These are phyloP conservation scores for Crithidia acanthocephali DNA, from an alignment of 208 protist genomes.

Conservation along the genomic window DNA sequence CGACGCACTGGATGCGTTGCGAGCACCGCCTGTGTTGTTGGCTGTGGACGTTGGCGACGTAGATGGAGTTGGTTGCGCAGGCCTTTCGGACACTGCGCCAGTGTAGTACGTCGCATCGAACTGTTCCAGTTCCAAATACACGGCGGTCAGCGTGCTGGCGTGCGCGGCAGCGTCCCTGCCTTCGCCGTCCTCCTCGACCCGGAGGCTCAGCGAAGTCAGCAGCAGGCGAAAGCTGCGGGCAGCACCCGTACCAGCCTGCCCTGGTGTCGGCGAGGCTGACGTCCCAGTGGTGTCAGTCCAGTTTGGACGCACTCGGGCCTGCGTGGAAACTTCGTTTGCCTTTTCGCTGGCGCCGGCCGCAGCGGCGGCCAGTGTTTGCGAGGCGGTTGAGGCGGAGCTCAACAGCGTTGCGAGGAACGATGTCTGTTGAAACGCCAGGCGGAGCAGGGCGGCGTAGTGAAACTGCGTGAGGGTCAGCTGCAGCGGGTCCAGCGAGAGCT, in stretches of 20 bases:
- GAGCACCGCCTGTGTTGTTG: neutral
- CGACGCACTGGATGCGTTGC: neutral
- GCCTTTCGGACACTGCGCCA: neutral
- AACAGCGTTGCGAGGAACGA: slow-evolving; percentile 16
- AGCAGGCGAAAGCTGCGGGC: slow-evolving; percentile 12
- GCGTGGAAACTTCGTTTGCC: neutral
- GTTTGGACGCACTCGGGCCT: no score
- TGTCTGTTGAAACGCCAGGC: slow-evolving; percentile 27
- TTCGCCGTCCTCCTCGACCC: slow-evolving; percentile 18
- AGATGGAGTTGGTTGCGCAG: neutral
- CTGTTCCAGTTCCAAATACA: slow-evolving; percentile 21
- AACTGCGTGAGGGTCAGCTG: slow-evolving; percentile 32
- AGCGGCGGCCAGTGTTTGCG: slow-evolving; percentile 2
- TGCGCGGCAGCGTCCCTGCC: neutral
- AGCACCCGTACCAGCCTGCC: neutral
- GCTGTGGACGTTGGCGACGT: neutral
- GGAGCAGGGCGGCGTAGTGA: slow-evolving; percentile 34
- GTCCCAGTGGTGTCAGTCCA: no score
- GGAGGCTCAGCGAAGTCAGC: slow-evolving; percentile 15
- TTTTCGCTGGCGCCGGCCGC: neutral
- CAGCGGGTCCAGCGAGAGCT: slow-evolving; percentile 21
- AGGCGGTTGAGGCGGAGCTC: slow-evolving; percentile 15
- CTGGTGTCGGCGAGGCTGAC: neutral
- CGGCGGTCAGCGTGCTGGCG: neutral
- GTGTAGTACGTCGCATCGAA: slow-evolving; percentile 18